Evolutionary conservation across 257 asterid species (phyloP).

Genomic region (Jaltomata sinuosa): DNA sequence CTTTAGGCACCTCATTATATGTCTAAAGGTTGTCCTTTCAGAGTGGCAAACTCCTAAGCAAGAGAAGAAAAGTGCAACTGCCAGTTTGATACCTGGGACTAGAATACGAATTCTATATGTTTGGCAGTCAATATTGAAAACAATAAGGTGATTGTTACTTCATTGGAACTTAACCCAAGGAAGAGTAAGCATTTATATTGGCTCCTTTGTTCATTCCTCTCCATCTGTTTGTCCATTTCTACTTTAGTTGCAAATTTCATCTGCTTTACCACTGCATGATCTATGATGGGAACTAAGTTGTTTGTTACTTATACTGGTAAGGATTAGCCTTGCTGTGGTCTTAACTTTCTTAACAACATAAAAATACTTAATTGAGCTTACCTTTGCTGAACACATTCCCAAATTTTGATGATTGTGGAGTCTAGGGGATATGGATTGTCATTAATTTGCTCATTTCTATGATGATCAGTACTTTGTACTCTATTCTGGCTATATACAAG

Average conservation of each 20-base stretch:
- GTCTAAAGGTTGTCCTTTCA: background rate
- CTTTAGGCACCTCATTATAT: background rate
- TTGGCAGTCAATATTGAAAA: background rate
- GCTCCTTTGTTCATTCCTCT: background rate
- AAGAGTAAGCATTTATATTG: background rate
- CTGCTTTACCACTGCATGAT: background rate
- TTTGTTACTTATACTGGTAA: background rate
- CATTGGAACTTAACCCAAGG: background rate
- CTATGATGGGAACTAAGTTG: background rate
- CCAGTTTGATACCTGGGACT: slow-evolving; percentile 1
- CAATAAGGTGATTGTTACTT: background rate
- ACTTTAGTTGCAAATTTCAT: background rate
- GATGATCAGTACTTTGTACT: background rate
- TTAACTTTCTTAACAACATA: background rate
- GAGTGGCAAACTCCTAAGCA: background rate
- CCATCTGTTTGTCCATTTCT: background rate
- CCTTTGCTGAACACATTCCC: background rate
- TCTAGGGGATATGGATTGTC: background rate
- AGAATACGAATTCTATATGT: background rate
- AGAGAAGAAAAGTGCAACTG: background rate
- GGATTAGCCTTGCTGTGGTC: background rate
- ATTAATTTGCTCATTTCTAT: background rate
- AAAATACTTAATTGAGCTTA: background rate
- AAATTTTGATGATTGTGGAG: background rate
- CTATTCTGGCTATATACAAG: background rate